phyloP scores from a whole-genome alignment of 805 yeast genomes.

The Yamadazyma phyllophila region DNA sequence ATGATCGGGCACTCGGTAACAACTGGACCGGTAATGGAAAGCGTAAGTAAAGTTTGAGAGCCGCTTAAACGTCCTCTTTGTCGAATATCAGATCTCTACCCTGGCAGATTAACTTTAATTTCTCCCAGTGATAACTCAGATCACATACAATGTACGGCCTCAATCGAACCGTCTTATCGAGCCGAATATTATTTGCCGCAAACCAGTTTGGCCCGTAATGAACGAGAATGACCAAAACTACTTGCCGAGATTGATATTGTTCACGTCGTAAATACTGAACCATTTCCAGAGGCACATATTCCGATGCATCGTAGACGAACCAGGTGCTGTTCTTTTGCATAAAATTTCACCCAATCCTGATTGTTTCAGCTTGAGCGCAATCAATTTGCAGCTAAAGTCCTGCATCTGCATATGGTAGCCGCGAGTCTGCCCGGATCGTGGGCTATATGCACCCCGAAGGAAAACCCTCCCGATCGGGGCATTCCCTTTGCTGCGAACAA shows the following conservation, averaged over 20 bases:
- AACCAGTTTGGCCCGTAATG: no score
- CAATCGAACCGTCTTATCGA: no score
- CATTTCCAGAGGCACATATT: background rate
- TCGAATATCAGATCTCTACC: background rate
- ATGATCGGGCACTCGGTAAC: background rate
- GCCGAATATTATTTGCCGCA: no score
- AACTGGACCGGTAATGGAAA: background rate
- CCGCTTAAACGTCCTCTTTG: background rate
- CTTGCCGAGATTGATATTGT: background rate
- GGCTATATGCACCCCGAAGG: background rate
- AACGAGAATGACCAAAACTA: no score
- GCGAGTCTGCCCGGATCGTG: background rate
- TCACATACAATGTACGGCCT: background rate
- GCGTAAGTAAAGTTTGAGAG: background rate
- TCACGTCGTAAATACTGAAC: background rate
- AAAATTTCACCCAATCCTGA: background rate
- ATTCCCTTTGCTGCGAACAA: no score
- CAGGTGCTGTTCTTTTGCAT: background rate
- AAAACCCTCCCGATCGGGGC: no score
- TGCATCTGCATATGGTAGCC: constrained; percentile 2
- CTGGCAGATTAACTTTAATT: background rate
- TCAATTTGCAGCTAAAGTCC: background rate
- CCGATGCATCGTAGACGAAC: background rate
- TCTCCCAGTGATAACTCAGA: background rate
- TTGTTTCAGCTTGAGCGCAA: constrained; percentile 5